These are phyloP conservation scores for Globisporangium echinulatum DNA, from an alignment of 352 stramenopile species.

Conservation along the genomic window DNA sequence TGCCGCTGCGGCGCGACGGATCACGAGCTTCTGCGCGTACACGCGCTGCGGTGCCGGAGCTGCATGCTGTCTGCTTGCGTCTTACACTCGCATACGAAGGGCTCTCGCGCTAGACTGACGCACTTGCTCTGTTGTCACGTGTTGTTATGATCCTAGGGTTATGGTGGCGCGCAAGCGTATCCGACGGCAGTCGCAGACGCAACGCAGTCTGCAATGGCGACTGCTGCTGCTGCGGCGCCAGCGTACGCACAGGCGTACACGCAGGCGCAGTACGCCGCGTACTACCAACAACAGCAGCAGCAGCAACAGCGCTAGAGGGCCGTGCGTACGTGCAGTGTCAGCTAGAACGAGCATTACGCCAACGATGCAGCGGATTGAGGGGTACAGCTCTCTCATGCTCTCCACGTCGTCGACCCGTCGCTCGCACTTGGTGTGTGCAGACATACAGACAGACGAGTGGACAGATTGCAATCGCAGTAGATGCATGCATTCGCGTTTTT, in stretches of 20 bases:
- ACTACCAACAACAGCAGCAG: slow-evolving; percentile 55
- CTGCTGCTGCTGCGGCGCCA: slow-evolving; percentile 12
- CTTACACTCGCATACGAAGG: too few relatives aligned
- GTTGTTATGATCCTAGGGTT: slow-evolving; percentile 27
- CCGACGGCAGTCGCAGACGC: slow-evolving; percentile 21
- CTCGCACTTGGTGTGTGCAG: too few relatives aligned
- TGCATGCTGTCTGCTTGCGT: too few relatives aligned
- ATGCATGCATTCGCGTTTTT: too few relatives aligned
- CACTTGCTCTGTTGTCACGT: not conserved
- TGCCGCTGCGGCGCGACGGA: not conserved
- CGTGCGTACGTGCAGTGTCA: not conserved
- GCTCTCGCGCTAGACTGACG: not conserved
- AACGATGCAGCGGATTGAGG: slow-evolving; percentile 1
- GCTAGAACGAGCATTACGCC: too few relatives aligned
- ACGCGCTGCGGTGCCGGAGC: not conserved
- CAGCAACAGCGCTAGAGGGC: slow-evolving; percentile 5
- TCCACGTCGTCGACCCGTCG: not conserved
- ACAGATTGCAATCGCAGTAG: too few relatives aligned
- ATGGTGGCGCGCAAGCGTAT: slow-evolving; percentile 44
- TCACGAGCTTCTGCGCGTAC: slow-evolving; percentile 6
- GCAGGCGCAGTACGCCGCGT: slow-evolving; percentile 57
- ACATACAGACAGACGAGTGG: too few relatives aligned
- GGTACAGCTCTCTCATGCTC: slow-evolving; percentile 4
- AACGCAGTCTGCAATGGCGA: slow-evolving; percentile 8
- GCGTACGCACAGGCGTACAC: slow-evolving; percentile 28